Percentiles rank a stretch among this genome's conserved stretches.
Conservation (phyloP, 495 filamentous ascomycete genomes). For the Pyrenopolyporus hunteri region DNA sequence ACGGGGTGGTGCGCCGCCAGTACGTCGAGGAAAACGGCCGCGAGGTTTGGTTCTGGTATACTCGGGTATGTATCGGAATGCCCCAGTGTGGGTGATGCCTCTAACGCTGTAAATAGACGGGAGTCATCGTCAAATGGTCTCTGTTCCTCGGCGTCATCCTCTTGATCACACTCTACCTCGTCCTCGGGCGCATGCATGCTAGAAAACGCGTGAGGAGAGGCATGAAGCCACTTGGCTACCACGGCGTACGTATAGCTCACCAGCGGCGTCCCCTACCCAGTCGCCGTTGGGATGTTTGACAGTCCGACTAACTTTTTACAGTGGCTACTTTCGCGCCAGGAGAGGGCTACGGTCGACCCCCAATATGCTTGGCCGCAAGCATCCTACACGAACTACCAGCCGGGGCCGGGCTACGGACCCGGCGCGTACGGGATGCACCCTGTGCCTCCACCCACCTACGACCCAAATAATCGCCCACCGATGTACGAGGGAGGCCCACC, state of each 20-base stretch:
- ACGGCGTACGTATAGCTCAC: slow-evolving; percentile 59
- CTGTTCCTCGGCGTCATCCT: slow-evolving; percentile 63
- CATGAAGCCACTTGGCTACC: slow-evolving; percentile 66
- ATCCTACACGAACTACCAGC: slow-evolving; percentile 43
- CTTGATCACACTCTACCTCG: slow-evolving; percentile 58
- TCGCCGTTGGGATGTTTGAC: neutral
- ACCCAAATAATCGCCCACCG: slow-evolving; percentile 55
- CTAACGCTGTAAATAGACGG: slow-evolving; percentile 53
- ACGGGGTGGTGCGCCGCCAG: slow-evolving; percentile 26
- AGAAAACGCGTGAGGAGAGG: slow-evolving; percentile 66
- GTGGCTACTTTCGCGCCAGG: slow-evolving; percentile 66
- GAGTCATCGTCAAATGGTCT: slow-evolving; percentile 69
- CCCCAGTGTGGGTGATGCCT: neutral
- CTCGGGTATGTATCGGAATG: slow-evolving; percentile 42
- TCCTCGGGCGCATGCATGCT: slow-evolving; percentile 71
- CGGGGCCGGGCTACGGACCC: slow-evolving; percentile 19
- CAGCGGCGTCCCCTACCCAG: neutral
- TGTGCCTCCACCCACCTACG: slow-evolving; percentile 62
- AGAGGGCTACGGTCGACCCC: slow-evolving; percentile 61
- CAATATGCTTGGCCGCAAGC: slow-evolving; percentile 52
- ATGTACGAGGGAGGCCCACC: slow-evolving; percentile 61
- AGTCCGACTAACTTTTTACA: slow-evolving; percentile 39
- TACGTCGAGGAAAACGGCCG: slow-evolving; percentile 45
- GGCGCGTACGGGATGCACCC: slow-evolving; percentile 61
- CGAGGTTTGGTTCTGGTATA: slow-evolving; percentile 53